These are phyloP conservation scores for Gastrolobium bilobum DNA, from an alignment of 306 rosid species.

Conservation along the genomic window DNA sequence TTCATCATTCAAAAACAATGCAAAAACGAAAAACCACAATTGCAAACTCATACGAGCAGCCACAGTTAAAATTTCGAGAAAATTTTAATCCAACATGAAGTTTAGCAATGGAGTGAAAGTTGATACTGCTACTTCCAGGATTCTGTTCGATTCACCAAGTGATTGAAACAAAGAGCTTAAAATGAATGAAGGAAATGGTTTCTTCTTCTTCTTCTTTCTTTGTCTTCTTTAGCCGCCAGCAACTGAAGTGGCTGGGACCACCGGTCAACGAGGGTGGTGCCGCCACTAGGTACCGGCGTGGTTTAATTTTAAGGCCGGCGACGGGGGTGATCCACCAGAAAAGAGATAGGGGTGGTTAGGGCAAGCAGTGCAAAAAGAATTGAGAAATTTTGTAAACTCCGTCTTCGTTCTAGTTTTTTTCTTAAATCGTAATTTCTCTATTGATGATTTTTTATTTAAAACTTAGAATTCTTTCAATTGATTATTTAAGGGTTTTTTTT, in stretches of 20 bases:
- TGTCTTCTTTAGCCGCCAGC: background rate
- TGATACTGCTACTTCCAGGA: conserved; percentile 32
- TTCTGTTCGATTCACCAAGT: background rate
- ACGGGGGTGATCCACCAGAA: conserved; percentile 43
- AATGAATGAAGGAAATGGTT: background rate
- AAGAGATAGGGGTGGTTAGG: conserved; percentile 40
- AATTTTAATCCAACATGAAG: background rate
- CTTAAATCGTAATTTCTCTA: background rate
- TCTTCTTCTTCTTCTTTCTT: background rate
- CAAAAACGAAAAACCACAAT: conserved; percentile 5
- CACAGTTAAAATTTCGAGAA: conserved; percentile 21
- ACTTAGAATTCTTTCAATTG: background rate
- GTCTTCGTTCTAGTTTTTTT: background rate
- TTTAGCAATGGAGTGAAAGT: conserved; percentile 46
- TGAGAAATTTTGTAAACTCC: conserved; percentile 29
- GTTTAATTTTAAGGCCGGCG: conserved; percentile 8
- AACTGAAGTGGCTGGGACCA: background rate
- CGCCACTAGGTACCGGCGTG: background rate
- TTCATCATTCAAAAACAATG: background rate
- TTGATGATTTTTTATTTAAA: background rate
- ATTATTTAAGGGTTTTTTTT: background rate
- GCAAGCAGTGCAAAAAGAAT: conserved; percentile 16
- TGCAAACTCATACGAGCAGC: conserved; percentile 4
- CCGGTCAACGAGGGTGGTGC: background rate
- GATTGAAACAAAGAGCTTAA: background rate